These are phyloP conservation scores for Rubia occidens DNA, from an alignment of 305 asterid genomes.

Conservation along the genomic window DNA sequence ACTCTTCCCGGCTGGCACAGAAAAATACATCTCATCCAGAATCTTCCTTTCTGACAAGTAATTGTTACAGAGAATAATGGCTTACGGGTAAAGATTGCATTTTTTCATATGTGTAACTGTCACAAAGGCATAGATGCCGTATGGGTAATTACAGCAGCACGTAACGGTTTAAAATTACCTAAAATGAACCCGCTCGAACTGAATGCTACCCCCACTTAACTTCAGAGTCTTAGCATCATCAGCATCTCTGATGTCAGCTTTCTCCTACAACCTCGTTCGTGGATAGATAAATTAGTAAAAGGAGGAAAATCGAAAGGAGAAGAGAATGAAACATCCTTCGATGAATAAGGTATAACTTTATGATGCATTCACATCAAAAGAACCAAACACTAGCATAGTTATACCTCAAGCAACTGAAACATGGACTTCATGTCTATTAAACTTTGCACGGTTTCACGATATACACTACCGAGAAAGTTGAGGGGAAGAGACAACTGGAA, in stretches of 20 bases:
- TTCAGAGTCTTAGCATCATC: slow-evolving; percentile 61
- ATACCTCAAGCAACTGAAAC: slow-evolving; percentile 98
- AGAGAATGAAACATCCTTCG: background rate
- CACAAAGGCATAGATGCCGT: background rate
- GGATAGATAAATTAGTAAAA: slow-evolving; percentile 12
- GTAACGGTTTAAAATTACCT: slow-evolving; percentile 39
- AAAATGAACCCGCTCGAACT: slow-evolving; percentile 82
- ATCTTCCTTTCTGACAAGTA: slow-evolving; percentile 84
- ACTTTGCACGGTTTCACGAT: slow-evolving; percentile 88
- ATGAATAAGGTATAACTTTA: background rate
- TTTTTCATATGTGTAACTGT: background rate
- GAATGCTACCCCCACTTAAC: slow-evolving; percentile 62
- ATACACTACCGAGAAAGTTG: slow-evolving; percentile 91
- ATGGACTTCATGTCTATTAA: slow-evolving; percentile 89
- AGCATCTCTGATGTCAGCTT: slow-evolving; percentile 59
- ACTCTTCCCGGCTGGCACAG: slow-evolving; percentile 94
- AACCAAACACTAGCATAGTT: background rate
- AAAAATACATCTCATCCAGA: slow-evolving; percentile 81
- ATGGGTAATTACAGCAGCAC: background rate
- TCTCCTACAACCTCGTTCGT: slow-evolving; percentile 48
- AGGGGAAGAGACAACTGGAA: slow-evolving; percentile 98
- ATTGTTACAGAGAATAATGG: slow-evolving; percentile 26
- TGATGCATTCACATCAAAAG: background rate
- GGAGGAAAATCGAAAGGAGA: background rate
- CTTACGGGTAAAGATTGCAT: slow-evolving; percentile 7